Base-by-base conservation (phyloP, 1,139 yeast species). In the Scheffersomyces cryptocercus region DNA sequence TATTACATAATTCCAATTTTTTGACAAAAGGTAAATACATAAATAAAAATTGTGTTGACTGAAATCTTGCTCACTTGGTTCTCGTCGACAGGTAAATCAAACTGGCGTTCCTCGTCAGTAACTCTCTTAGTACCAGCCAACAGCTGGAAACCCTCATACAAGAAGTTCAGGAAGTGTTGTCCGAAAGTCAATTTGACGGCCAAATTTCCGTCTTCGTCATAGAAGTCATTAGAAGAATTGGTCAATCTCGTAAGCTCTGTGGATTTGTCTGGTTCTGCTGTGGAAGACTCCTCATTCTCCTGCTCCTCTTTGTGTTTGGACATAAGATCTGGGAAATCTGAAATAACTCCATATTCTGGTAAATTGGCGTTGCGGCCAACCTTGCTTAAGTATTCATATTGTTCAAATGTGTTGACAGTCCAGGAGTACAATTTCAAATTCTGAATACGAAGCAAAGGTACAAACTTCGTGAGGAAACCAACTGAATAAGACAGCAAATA, bases 391-490 rank as follows among this genome's bases (percentile, higher is more conserved):
- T 72, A 72, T 46, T 79, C 77, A 42, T 80, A 71, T 43, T 84
- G 82, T 7, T 55, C 51, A 35, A 65, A 64, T 36, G 67, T 70
- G 61, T 91, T 91, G 36, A 89, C 75, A 1, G 98, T 91, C 98
- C 98, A 91, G 15, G 87, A 68, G 64, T 82, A 88, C 12, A 88
- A 67, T 40, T 76, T 73, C 43, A 85, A 62, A 42, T 77, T 69
- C 37, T 79, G 70, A 4, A 66, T 56, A 32, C 66, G 64, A 26
- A 66, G 53, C 13, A 69, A 53, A 0, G 79, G 79, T 41, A 73
- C 51, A 46, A 74, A 73, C 35, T 60, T 59, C 20, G 64, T 57
- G 14, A 73, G 50, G 42, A 71, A 74, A 2, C 61, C 69, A 3
- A 51, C 41, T 1, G 71, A 62, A 78, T 78, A 73, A 8, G 75